Evolutionary conservation across 345 rosid species (phyloP).

Genomic region (Psidium friedrichsthalianum): DNA sequence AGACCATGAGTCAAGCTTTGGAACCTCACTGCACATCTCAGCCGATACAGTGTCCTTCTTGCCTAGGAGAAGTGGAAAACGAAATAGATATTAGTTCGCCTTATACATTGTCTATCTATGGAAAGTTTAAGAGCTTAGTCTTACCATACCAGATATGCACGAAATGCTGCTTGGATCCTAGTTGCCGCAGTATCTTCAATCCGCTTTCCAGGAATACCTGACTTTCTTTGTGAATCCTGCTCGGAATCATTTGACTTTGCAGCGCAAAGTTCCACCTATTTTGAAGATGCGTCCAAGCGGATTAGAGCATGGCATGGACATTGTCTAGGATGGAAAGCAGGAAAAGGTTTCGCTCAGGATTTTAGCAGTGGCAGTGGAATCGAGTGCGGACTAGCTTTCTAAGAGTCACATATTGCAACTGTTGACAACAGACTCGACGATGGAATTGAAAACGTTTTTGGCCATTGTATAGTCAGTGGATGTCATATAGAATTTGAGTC

Average conservation of each 20-base stretch:
- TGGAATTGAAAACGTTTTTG: neutral
- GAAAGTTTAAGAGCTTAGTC: neutral
- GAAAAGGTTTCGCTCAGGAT: neutral
- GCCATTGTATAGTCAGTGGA: neutral
- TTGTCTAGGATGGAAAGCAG: neutral
- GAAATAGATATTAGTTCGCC: neutral
- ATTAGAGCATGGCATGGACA: neutral
- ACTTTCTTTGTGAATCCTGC: neutral
- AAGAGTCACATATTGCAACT: neutral
- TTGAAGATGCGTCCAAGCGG: neutral
- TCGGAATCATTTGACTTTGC: constrained; percentile 25
- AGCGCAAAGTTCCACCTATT: neutral
- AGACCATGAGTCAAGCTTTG: constrained; percentile 43
- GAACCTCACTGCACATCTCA: constrained; percentile 46
- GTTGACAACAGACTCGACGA: neutral
- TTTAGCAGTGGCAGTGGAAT: neutral
- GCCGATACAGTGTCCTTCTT: constrained; percentile 28
- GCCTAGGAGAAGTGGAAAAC: constrained; percentile 24
- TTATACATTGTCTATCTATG: neutral
- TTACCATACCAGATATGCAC: constrained; percentile 31
- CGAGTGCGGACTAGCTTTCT: neutral
- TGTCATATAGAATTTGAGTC: neutral
- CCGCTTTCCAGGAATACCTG: neutral
- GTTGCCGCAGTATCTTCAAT: constrained; percentile 30
- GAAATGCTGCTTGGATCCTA: constrained; percentile 59